These are phyloP conservation scores for Lentinula sp. DNA, from an alignment of 768 basidiomycete species.

Conservation along the genomic window DNA sequence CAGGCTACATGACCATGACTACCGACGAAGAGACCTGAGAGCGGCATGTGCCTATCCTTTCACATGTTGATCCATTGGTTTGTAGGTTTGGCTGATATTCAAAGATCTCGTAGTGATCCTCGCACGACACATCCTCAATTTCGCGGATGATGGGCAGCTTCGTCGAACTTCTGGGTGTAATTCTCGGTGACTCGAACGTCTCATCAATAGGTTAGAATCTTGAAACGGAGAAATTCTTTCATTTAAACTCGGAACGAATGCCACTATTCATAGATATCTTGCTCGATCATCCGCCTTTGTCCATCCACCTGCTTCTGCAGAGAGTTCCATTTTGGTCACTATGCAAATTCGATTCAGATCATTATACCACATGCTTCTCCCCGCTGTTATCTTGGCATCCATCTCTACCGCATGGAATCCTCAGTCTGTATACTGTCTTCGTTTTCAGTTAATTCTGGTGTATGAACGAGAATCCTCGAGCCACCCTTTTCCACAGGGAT, in stretches of 20 bases:
- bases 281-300: neutral
- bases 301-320: neutral
- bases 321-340: neutral
- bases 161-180: too few species aligned
- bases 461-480: neutral
- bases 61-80: neutral
- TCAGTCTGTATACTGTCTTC: neutral
- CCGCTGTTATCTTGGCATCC: neutral
- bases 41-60: neutral
- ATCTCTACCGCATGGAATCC: conserved; percentile 1
- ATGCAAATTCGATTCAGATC: neutral
- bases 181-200: too few species aligned
- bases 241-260: neutral
- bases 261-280: neutral
- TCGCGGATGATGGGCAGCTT: too few species aligned
- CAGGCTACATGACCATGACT: neutral
- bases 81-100: neutral
- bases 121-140: too few species aligned
- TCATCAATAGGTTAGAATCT: too few species aligned
- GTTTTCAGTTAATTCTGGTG: neutral
- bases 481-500: neutral
- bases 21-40: neutral
- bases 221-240: neutral
- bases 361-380: neutral
- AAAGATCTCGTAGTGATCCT: too few species aligned